Base-by-base conservation (phyloP, 768 basidiomycete genomes). In the Goffeauzyma gilvescens region DNA sequence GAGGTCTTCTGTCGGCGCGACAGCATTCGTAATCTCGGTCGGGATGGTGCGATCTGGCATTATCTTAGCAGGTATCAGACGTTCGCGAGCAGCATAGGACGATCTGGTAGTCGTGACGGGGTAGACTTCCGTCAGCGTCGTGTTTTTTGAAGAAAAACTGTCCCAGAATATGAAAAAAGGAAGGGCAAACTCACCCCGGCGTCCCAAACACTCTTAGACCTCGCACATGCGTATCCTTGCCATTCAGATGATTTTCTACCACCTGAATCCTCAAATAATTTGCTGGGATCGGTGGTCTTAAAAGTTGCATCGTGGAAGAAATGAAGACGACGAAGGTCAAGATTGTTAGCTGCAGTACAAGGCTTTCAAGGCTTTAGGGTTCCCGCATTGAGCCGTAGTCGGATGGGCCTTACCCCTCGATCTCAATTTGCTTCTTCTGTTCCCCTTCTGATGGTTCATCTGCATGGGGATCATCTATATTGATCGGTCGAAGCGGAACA, bases 191-290 rank as follows among this genome's bases (percentile, higher is more conserved):
- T 46, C 58, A 89, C 89, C 79, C 80, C 6, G 75, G 63, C 2
- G 85, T 81, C 0, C 86, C 90, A 41, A 85, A 74, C n/a, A 95
- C 72, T 26, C 71, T 75, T 30, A 96, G 64, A 3, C 90, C 89
- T 10, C 93, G 75, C 14, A 98, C 82, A 66, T 98, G 93, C 7
- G 93, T 96, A 64, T 98, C 93, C 60, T 96, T 96, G 5, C 93
- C 93, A 54, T 89, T 95, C 78, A 93, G 80, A 58, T 96, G 87
- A 58, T 96, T 98, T 17, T 80, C 76, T 12, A 86, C 70, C 37
- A 98, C 73, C 45, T 89, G 78, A 32, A 96, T 71, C 60, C 96
- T 86, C 2, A 98, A 65, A 8, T 95, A 75, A 55, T 90, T 87
- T 2, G 84, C 82, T 50, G 80, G 75, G 10, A 95, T 74, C 0